Conservation (phyloP, 2,329 filamentous ascomycete genomes). For the Periconia sp. region DNA sequence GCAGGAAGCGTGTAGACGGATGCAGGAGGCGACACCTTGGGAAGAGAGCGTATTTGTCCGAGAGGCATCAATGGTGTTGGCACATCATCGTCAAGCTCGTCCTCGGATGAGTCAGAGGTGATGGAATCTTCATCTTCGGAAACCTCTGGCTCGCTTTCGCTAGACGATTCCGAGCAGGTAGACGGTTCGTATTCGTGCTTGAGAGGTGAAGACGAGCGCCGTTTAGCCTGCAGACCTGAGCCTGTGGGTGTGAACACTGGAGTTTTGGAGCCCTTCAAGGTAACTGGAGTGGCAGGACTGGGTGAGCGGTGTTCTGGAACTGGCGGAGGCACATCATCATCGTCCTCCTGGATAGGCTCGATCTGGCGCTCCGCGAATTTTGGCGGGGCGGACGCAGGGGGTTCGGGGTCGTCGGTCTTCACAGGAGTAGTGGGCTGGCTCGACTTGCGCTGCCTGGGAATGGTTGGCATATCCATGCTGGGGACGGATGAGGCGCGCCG, state of each 20-base stretch:
- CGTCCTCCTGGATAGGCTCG: conserved; percentile 16
- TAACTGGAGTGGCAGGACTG: conserved; percentile 52
- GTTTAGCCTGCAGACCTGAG: conserved; percentile 52
- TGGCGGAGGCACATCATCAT: conserved; percentile 39
- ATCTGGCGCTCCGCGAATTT: conserved; percentile 26
- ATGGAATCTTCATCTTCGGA: conserved; percentile 53
- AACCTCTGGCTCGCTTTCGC: conserved; percentile 58
- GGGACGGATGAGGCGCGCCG: conserved; percentile 53
- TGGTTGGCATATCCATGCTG: conserved; percentile 48
- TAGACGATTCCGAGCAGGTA: conserved; percentile 64
- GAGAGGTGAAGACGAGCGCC: conserved; percentile 84
- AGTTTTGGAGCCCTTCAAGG: conserved; percentile 47
- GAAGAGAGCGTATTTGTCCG: conserved; percentile 39
- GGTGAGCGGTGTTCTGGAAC: conserved; percentile 56
- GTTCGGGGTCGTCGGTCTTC: conserved; percentile 18
- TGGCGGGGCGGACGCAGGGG: conserved; percentile 29
- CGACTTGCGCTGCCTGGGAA: conserved; percentile 48
- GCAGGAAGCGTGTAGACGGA: conserved; percentile 40
- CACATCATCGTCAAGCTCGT: conserved; percentile 56
- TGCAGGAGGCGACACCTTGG: conserved; percentile 46
- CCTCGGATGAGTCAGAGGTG: conserved; percentile 57
- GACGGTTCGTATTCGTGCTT: conserved; percentile 98
- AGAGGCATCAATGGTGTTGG: conserved; percentile 42
- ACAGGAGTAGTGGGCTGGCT: conserved; percentile 42
- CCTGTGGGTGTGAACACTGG: conserved; percentile 53